Conservation (phyloP, 768 basidiomycete genomes). For the Rhodotorula paludigena region DNA sequence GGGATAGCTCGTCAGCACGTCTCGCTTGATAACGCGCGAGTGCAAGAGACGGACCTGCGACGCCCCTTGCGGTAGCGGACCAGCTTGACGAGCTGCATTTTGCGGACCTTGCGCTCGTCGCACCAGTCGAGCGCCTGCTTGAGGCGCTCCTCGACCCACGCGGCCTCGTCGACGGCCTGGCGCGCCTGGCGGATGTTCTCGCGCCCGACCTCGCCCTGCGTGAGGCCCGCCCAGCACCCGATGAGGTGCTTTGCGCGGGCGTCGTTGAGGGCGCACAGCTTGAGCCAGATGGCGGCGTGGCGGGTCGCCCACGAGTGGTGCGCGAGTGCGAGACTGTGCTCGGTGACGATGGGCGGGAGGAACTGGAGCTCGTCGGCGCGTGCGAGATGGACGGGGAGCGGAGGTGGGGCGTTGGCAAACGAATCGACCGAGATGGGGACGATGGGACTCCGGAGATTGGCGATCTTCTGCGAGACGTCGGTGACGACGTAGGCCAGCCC, state of each 20-base stretch:
- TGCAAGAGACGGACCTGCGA: neutral
- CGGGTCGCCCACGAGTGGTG: constrained; percentile 3
- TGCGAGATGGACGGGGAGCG: neutral
- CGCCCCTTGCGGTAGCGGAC: neutral
- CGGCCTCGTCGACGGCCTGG: constrained; percentile 20
- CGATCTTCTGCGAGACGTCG: neutral
- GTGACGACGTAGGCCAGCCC: neutral
- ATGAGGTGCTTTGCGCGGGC: neutral
- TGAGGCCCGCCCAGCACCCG: constrained; percentile 26
- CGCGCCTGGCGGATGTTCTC: neutral
- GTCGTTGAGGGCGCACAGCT: neutral
- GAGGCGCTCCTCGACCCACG: constrained; percentile 21
- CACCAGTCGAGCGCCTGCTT: constrained; percentile 14
- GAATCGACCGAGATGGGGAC: neutral
- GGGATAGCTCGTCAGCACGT: neutral
- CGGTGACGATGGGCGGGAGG: neutral
- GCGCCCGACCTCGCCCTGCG: neutral
- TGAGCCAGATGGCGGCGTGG: neutral
- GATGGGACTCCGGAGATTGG: neutral
- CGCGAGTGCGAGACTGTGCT: neutral
- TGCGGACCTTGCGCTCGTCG: neutral
- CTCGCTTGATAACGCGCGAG: too few species aligned
- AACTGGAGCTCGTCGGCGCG: neutral
- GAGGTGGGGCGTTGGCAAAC: neutral
- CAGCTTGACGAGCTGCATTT: neutral